Base-by-base conservation (phyloP, 257 asterid genomes). In the Dorcoceras hygrometricum region DNA sequence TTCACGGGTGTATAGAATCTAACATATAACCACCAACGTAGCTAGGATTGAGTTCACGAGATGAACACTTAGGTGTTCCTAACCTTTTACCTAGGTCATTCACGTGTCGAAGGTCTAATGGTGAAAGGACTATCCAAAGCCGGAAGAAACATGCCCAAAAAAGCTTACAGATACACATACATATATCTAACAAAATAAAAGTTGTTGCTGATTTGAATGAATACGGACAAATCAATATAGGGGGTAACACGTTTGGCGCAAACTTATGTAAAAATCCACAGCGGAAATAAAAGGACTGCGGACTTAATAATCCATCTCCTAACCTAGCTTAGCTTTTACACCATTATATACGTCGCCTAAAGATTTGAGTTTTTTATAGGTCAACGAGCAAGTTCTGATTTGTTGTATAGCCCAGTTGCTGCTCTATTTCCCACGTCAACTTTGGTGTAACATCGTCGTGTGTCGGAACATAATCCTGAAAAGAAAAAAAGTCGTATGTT, bases 371-470 rank as follows among this genome's bases (percentile, higher is more conserved):
- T 18, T 46, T 29, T 46, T 43, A 2, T 5, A 4, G 31, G 71
- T 88, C 87, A 89, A 83, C 95, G 96, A 55, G 96, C 87, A 75
- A 91, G 87, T 28, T 89, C 96, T 46, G 82, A 83, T 76, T 87
- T 51, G 84, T 67, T 25, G 77, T 73, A 71, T 82, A 87, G 10
- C 88, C 97, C 67, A 89, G 31, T 71, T 91, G 98, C 53, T 89
- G 97, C 77, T 91, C 98, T 82, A 79, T 82, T 79, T 91, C 98
- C 97, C 98, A 91, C 65, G 95, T 91, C 23, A 91, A 73, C 70
- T 86, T 91, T 5, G 89, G 72, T 0, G 84, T 83, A 60, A 74
- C 90, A 9, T 57, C 90, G 27, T 81, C 60, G 48, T 89, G 89
- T 23, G 69, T 62, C 1, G 98, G 98, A 50, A 66, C 85, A 78